Conservation (phyloP, 164 flowering plant species). For the Tinospora cordifolia region DNA sequence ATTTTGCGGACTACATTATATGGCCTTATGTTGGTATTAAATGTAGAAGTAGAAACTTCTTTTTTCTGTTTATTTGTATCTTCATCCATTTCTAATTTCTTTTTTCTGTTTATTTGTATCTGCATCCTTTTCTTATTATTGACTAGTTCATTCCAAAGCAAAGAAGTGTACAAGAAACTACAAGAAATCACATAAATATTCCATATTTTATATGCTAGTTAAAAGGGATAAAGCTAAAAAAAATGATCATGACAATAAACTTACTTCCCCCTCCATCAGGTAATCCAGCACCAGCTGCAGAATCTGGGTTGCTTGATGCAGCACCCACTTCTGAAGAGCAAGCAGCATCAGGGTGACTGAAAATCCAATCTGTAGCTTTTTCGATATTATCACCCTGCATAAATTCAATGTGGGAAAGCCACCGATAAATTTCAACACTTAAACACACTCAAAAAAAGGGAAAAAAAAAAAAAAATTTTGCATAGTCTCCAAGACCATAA, state of each 20-base stretch:
- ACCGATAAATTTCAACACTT: not conserved
- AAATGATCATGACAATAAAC: not conserved
- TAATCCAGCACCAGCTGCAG: conserved; percentile 36
- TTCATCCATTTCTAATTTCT: not conserved
- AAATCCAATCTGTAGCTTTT: conserved; percentile 96
- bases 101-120: not conserved
- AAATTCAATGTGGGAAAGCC: conserved; percentile 5
- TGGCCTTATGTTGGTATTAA: no score
- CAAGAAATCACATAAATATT: not conserved
- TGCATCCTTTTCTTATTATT: not conserved
- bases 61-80: not conserved
- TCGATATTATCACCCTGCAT: conserved; percentile 84
- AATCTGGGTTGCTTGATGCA: conserved; percentile 35
- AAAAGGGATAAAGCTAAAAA: not conserved
- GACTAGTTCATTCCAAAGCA: conserved; percentile 2
- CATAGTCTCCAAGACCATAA: not conserved
- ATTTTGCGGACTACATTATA: no score
- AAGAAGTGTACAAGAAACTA: not conserved
- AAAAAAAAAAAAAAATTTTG: not conserved
- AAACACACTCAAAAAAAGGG: no score
- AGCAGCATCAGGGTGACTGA: conserved; percentile 55
- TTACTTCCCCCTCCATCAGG: conserved; percentile 85
- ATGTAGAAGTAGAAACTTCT: not conserved
- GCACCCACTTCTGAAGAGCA: conserved; percentile 52
- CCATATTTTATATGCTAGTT: not conserved